These are phyloP conservation scores for Clavispora carvajalis DNA, from an alignment of 805 yeast species.

Conservation along the genomic window DNA sequence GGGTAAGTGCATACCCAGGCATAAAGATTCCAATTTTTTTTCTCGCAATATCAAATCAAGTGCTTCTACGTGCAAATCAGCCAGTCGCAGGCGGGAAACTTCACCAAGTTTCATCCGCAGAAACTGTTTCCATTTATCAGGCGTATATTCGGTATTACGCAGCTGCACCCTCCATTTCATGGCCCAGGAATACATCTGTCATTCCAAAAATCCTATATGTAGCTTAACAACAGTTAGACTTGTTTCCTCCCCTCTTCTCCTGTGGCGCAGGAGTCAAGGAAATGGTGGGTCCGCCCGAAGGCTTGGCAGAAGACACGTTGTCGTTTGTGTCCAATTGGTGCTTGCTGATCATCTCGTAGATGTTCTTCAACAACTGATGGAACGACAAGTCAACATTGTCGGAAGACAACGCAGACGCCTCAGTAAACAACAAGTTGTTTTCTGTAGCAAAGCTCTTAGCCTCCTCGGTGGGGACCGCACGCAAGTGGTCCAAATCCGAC, in stretches of 20 bases:
- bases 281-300: constrained; percentile 79
- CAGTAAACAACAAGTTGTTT: constrained; percentile 87
- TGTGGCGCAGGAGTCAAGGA: constrained; percentile 90
- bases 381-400: constrained; percentile 94
- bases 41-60: too few species aligned
- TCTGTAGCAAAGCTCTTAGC: constrained; percentile 93
- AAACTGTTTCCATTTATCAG: too few species aligned
- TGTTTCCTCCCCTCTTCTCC: constrained; percentile 57
- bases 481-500: constrained; percentile 81
- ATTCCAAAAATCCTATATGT: not conserved
- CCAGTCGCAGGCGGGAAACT: too few species aligned
- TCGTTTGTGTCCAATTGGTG: constrained; percentile 89
- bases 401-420: constrained; percentile 90
- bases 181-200: not conserved
- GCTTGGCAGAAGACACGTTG: constrained; percentile 51
- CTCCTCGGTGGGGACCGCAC: constrained; percentile 97
- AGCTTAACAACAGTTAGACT: constrained; percentile 61
- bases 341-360: constrained; percentile 89
- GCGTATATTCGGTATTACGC: not conserved
- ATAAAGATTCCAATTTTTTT: too few species aligned
- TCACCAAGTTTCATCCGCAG: too few species aligned
- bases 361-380: constrained; percentile 86
- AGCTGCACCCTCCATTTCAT: too few species aligned
- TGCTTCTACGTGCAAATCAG: too few species aligned
- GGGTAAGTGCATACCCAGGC: too few species aligned